These are phyloP conservation scores for Hymenochaete sp. DNA, from an alignment of 1,284 basidiomycete species.

Conservation along the genomic window DNA sequence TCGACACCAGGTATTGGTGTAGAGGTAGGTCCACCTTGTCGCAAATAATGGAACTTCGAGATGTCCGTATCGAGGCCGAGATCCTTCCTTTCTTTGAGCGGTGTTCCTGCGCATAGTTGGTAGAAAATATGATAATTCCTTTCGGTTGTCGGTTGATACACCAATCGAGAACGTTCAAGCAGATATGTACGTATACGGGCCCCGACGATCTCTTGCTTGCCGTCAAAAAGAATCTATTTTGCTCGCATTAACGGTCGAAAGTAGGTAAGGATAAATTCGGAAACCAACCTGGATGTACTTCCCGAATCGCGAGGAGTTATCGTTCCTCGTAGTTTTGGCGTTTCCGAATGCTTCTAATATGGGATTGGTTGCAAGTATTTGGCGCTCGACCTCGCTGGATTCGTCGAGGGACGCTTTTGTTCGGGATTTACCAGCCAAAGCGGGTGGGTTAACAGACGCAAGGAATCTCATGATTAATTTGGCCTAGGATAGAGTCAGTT, in stretches of 20 bases:
- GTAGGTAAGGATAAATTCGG: neutral
- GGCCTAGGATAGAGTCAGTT: constrained; percentile 82
- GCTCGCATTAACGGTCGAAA: neutral
- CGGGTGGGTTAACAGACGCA: constrained; percentile 90
- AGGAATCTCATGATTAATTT: constrained; percentile 99
- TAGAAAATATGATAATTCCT: constrained; percentile 99
- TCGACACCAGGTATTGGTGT: constrained; percentile 89
- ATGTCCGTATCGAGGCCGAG: constrained; percentile 83
- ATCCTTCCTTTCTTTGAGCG: constrained; percentile 91
- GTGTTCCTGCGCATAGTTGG: constrained; percentile 95
- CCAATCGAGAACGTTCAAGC: constrained; percentile 92
- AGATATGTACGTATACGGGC: constrained; percentile 97
- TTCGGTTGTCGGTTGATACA: constrained; percentile 94
- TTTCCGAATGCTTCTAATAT: constrained; percentile 99
- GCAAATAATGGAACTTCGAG: constrained; percentile 87
- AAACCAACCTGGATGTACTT: constrained; percentile 94
- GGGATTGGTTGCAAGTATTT: constrained; percentile 97
- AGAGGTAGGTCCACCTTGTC: constrained; percentile 83
- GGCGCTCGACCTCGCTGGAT: constrained; percentile 90
- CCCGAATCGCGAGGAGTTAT: constrained; percentile 98
- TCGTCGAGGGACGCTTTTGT: constrained; percentile 70
- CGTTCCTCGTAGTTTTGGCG: constrained; percentile 98
- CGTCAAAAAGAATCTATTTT: constrained; percentile 87
- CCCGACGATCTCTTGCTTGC: constrained; percentile 91
- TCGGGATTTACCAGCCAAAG: constrained; percentile 51